Evolutionary conservation across 768 basidiomycete genomes (phyloP).

Genomic region (Suillus sp.): DNA sequence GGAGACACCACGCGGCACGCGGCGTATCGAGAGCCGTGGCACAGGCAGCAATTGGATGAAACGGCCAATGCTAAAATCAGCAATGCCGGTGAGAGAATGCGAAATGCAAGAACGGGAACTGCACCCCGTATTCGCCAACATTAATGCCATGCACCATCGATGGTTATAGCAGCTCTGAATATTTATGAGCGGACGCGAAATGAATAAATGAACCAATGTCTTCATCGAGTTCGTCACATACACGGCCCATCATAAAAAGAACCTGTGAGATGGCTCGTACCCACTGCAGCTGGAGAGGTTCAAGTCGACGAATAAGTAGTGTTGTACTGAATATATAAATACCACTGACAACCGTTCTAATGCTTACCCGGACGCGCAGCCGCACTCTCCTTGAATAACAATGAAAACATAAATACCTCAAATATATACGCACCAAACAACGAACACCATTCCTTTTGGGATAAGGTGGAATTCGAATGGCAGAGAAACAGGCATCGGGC

Average conservation of each 20-base stretch:
- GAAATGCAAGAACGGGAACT: background rate
- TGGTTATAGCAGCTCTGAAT: background rate
- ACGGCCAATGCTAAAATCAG: background rate
- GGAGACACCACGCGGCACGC: constrained; percentile 52
- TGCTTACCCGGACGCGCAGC: too few relatives aligned
- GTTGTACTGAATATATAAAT: too few relatives aligned
- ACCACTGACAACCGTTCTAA: too few relatives aligned
- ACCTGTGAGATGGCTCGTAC: too few relatives aligned
- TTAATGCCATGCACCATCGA: background rate
- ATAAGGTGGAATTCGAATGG: too few relatives aligned
- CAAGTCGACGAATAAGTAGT: too few relatives aligned
- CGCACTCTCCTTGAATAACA: too few relatives aligned
- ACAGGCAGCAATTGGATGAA: constrained; percentile 42
- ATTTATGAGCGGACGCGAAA: background rate
- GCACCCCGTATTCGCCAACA: background rate
- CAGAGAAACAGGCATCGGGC: too few relatives aligned
- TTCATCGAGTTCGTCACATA: background rate
- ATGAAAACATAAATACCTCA: too few relatives aligned
- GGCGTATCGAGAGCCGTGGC: constrained; percentile 75
- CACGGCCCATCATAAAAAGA: background rate
- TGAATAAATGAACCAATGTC: background rate
- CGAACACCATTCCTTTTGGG: too few relatives aligned
- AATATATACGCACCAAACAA: too few relatives aligned
- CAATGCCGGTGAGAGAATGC: constrained; percentile 59
- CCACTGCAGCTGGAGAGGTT: too few relatives aligned